Percentiles rank a stretch among this genome's conserved stretches.
phyloP scores from a whole-genome alignment of 768 basidiomycete genomes.

The Wakefieldia striispora region DNA sequence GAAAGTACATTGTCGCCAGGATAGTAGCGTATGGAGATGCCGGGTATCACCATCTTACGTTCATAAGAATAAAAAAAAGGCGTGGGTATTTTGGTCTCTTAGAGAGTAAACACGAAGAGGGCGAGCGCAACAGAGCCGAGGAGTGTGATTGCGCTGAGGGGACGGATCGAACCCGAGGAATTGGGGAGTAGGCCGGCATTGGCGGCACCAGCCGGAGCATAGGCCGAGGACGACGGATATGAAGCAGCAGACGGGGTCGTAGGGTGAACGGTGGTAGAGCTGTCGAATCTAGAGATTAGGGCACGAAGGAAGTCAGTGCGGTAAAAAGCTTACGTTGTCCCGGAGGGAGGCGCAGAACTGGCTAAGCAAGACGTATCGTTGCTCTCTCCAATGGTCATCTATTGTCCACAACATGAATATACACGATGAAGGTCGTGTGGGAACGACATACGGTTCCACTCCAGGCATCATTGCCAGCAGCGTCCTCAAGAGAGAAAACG shows the following conservation, averaged over 20 bases:
- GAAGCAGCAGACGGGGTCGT: not conserved
- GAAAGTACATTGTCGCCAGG: constrained; percentile 24
- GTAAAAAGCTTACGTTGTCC: not conserved
- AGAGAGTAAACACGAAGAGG: constrained; percentile 24
- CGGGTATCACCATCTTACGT: constrained; percentile 36
- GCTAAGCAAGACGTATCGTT: constrained; percentile 38
- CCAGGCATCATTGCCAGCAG: constrained; percentile 62
- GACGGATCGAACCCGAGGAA: constrained; percentile 22
- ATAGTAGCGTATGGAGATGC: constrained; percentile 19
- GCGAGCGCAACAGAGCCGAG: constrained; percentile 21
- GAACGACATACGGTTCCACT: constrained; percentile 48
- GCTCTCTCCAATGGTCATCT: constrained; percentile 39
- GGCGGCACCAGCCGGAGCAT: constrained; percentile 32
- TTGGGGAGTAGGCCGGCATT: constrained; percentile 28
- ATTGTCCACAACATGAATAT: not conserved
- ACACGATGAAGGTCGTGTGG: not conserved
- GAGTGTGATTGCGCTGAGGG: constrained; percentile 21
- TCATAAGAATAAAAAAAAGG: constrained; percentile 34
- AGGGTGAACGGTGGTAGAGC: constrained; percentile 1
- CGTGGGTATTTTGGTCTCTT: constrained; percentile 9
- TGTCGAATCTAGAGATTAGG: constrained; percentile 1
- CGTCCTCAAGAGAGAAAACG: constrained; percentile 53
- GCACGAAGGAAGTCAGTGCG: not conserved
- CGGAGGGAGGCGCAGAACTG: not conserved
- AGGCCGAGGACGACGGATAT: constrained; percentile 13